phyloP scores from a whole-genome alignment of 148 eudicot species.

The Polygonum aviculare region DNA sequence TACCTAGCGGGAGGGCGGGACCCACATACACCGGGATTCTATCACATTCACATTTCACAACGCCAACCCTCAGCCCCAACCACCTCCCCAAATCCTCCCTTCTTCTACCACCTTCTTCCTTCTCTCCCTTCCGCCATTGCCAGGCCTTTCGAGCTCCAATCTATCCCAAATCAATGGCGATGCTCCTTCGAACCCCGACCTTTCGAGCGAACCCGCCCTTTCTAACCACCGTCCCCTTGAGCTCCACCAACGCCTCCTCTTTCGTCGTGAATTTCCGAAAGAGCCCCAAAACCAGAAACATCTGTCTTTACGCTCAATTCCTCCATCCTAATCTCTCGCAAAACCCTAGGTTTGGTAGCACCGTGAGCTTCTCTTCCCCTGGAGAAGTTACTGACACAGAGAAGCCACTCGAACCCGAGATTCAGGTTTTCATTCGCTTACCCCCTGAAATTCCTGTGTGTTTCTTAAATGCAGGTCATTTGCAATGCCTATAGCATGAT shows the following conservation, averaged over 20 bases:
- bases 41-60: neutral
- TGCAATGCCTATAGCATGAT: neutral
- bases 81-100: neutral
- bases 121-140: conserved; percentile 3
- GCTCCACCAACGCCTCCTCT: conserved; percentile 9
- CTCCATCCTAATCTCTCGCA: conserved; percentile 11
- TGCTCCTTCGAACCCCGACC: conserved; percentile 15
- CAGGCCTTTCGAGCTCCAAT: neutral
- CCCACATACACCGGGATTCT: neutral
- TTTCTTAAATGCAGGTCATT: neutral
- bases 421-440: conserved; percentile 18
- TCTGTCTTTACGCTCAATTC: conserved; percentile 9
- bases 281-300: conserved; percentile 1
- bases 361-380: conserved; percentile 20
- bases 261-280: conserved; percentile 12
- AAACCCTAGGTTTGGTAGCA: neutral
- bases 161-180: conserved; percentile 23
- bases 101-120: neutral
- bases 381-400: conserved; percentile 28
- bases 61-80: conserved; percentile 8
- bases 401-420: conserved; percentile 18
- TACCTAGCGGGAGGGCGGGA: neutral
- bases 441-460: neutral
- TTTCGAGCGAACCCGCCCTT: conserved; percentile 20
- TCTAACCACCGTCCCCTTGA: conserved; percentile 11